phyloP scores from a whole-genome alignment of 331 rosid genomes.

The Ulmus americana region DNA sequence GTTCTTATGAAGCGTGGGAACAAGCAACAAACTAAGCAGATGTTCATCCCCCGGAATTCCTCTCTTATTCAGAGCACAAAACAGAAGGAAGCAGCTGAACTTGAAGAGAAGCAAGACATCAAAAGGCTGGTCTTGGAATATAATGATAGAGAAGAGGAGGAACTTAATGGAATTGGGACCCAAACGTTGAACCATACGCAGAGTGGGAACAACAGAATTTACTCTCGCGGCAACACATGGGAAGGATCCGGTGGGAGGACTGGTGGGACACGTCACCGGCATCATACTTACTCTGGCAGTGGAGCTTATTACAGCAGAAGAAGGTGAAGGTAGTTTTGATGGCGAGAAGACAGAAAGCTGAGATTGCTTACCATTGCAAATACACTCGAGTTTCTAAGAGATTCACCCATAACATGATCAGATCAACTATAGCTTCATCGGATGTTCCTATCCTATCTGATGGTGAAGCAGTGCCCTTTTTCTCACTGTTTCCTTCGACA shows the following conservation, averaged over 20 bases:
- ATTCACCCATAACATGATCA: not conserved
- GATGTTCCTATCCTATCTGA: not conserved
- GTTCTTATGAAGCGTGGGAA: slow-evolving; percentile 99
- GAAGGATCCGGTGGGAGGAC: slow-evolving; percentile 63
- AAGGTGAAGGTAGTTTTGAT: slow-evolving; percentile 32
- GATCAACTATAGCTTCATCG: not conserved
- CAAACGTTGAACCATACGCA: slow-evolving; percentile 76
- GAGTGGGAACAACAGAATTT: slow-evolving; percentile 47
- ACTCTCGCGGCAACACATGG: slow-evolving; percentile 53
- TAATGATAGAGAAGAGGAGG: slow-evolving; percentile 97
- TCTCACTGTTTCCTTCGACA: not conserved
- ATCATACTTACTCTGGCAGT: slow-evolving; percentile 57
- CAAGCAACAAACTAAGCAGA: slow-evolving; percentile 93
- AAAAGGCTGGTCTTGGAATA: slow-evolving; percentile 90
- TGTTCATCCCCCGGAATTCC: slow-evolving; percentile 84
- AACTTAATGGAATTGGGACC: slow-evolving; percentile 71
- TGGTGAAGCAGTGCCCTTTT: slow-evolving; percentile 8
- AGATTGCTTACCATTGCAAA: not conserved
- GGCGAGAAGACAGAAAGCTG: too few species aligned
- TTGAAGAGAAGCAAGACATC: slow-evolving; percentile 98
- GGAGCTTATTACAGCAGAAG: slow-evolving; percentile 65
- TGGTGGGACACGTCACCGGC: slow-evolving; percentile 64
- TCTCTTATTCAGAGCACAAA: slow-evolving; percentile 89
- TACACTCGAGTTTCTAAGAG: not conserved
- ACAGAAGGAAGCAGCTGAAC: slow-evolving; percentile 97